These are phyloP conservation scores for Musa itinerans DNA, from an alignment of 176 grass and related monocot species.

Conservation along the genomic window DNA sequence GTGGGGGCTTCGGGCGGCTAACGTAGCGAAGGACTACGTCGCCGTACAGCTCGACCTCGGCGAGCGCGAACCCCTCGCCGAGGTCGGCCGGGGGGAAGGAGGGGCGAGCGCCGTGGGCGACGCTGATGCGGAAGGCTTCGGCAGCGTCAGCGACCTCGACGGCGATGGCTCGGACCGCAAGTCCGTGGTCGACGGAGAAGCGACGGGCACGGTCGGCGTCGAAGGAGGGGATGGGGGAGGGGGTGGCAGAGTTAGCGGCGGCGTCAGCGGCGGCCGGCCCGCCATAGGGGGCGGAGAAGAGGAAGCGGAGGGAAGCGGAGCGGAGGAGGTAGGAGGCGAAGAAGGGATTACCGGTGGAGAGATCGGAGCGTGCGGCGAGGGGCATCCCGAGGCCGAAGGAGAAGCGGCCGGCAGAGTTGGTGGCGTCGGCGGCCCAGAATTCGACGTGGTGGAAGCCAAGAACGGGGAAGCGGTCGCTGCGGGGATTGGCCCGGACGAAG, in stretches of 20 bases:
- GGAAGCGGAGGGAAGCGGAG: conserved; percentile 57
- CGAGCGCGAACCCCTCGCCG: conserved; percentile 46
- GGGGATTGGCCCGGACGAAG: conserved; percentile 42
- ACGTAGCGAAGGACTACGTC: conserved; percentile 87
- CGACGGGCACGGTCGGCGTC: conserved; percentile 28
- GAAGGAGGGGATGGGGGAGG: conserved; percentile 54
- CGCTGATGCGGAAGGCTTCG: conserved; percentile 58
- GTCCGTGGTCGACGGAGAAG: conserved; percentile 55
- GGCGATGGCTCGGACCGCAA: conserved; percentile 63
- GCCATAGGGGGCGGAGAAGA: conserved; percentile 75
- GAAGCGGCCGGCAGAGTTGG: conserved; percentile 60
- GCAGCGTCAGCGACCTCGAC: conserved; percentile 62
- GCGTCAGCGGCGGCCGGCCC: conserved; percentile 20
- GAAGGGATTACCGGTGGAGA: conserved; percentile 69
- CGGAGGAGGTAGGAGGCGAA: conserved; percentile 79
- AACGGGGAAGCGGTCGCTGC: conserved; percentile 49
- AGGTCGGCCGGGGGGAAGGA: conserved; percentile 57
- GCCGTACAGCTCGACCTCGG: conserved; percentile 87
- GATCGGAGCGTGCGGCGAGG: conserved; percentile 60
- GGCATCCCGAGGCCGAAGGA: conserved; percentile 68
- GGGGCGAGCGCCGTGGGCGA: conserved; percentile 59
- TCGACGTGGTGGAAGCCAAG: conserved; percentile 81
- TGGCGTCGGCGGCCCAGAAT: conserved; percentile 71
- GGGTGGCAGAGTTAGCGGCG: conserved; percentile 7
- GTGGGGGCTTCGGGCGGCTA: conserved; percentile 24